These are phyloP conservation scores for Rhizopogon salebrosus DNA, from an alignment of 768 basidiomycete species.

Conservation along the genomic window DNA sequence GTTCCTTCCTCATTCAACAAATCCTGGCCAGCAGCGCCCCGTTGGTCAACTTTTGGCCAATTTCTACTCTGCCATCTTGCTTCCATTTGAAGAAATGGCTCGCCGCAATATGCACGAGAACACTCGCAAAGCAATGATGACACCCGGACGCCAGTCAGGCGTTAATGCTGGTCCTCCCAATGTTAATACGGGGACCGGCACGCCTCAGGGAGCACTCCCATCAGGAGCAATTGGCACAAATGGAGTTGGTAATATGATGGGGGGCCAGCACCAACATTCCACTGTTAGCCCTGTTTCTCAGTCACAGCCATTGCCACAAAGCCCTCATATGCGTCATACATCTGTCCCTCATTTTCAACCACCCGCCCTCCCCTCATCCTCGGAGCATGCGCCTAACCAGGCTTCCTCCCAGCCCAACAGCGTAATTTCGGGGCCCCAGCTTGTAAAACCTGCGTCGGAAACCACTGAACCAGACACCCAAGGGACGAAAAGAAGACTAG, in stretches of 20 bases:
- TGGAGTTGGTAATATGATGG: conserved; percentile 17
- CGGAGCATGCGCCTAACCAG: not conserved
- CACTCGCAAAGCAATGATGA: conserved; percentile 48
- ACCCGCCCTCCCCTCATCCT: not conserved
- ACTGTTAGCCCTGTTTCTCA: conserved; percentile 15
- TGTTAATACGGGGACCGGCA: conserved; percentile 13
- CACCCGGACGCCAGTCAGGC: conserved; percentile 30
- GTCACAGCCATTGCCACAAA: conserved; percentile 26
- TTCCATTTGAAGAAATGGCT: conserved; percentile 70
- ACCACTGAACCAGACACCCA: conserved; percentile 53
- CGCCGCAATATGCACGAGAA: conserved; percentile 57
- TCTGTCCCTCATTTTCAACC: conserved; percentile 9
- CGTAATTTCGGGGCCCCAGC: conserved; percentile 6
- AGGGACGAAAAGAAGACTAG: conserved; percentile 68
- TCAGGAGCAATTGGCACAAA: conserved; percentile 16
- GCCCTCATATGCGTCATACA: conserved; percentile 22
- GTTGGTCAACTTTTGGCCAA: conserved; percentile 49
- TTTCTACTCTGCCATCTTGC: conserved; percentile 58
- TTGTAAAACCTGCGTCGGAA: conserved; percentile 5
- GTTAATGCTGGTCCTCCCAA: conserved; percentile 5
- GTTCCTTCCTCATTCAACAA: conserved; percentile 37
- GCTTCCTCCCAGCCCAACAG: conserved; percentile 5
- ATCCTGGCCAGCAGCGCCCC: conserved; percentile 41
- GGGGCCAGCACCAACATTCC: conserved; percentile 20
- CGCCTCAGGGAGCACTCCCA: conserved; percentile 7